Conservation (phyloP, 805 yeast genomes). For the Yamadazyma olivae region DNA sequence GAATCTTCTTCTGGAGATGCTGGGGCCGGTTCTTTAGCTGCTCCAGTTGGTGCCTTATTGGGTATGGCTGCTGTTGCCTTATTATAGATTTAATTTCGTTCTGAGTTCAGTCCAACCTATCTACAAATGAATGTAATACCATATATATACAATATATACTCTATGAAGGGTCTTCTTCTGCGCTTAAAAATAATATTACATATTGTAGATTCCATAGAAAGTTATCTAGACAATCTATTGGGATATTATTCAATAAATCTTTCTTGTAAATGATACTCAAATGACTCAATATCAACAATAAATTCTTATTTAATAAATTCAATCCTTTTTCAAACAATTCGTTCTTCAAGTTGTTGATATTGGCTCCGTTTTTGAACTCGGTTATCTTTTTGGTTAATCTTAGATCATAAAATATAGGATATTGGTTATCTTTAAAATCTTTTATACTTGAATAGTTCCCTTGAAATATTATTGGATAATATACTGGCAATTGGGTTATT, state of each 20-base stretch:
- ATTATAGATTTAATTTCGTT: conserved; percentile 12
- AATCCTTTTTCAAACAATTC: conserved; percentile 32
- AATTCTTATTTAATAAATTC: conserved; percentile 27
- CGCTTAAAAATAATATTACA: conserved; percentile 32
- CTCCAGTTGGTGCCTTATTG: conserved; percentile 30
- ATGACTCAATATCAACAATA: conserved; percentile 22
- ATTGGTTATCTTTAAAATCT: conserved; percentile 20
- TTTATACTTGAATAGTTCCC: conserved; percentile 21
- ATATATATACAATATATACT: not conserved
- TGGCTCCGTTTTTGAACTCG: conserved; percentile 9
- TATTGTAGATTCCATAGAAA: conserved; percentile 40
- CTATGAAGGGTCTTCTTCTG: conserved; percentile 6
- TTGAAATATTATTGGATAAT: conserved; percentile 23
- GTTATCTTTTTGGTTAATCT: conserved; percentile 17
- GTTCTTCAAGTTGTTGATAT: conserved; percentile 13
- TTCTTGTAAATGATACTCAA: conserved; percentile 13
- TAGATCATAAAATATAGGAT: conserved; percentile 28
- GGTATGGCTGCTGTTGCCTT: conserved; percentile 35
- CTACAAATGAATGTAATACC: too few relatives aligned
- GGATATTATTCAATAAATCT: conserved; percentile 18
- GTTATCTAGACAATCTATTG: conserved; percentile 38
- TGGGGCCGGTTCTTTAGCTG: conserved; percentile 7
- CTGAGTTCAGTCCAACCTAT: too few relatives aligned
- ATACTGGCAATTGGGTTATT: conserved; percentile 22
- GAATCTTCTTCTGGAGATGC: not conserved